phyloP scores from a whole-genome alignment of 1,139 yeast genomes.

The Yamadazyma diospyri region DNA sequence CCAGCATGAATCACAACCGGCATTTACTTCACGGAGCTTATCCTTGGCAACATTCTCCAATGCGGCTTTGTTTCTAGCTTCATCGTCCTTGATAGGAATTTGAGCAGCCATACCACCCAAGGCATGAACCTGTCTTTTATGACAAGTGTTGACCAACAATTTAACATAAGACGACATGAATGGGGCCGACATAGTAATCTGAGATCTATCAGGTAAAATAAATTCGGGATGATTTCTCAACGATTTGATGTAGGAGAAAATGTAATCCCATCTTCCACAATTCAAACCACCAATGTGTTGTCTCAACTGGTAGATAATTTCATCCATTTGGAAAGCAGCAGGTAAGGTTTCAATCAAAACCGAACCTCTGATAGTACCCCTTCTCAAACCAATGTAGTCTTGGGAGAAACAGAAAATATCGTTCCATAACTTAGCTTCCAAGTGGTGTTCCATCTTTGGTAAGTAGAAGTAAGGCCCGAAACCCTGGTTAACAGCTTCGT shows the following conservation, averaged over 20 bases:
- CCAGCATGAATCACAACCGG: conserved; percentile 84
- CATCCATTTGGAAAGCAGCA: conserved; percentile 81
- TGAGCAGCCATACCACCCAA: conserved; percentile 89
- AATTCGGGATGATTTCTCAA: conserved; percentile 62
- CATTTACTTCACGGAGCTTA: conserved; percentile 68
- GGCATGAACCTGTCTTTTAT: conserved; percentile 72
- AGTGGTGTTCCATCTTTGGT: conserved; percentile 79
- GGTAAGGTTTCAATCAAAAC: conserved; percentile 74
- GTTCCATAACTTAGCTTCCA: conserved; percentile 78
- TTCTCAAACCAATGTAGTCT: conserved; percentile 60
- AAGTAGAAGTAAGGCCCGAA: conserved; percentile 75
- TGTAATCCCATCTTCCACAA: conserved; percentile 85
- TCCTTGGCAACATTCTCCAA: conserved; percentile 71
- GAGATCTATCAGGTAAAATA: conserved; percentile 68
- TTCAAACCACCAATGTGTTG: conserved; percentile 74
- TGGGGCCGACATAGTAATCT: conserved; percentile 72
- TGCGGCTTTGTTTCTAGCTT: conserved; percentile 59
- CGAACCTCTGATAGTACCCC: conserved; percentile 78
- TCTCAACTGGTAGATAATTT: conserved; percentile 71
- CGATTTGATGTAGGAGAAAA: conserved; percentile 68
- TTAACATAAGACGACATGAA: conserved; percentile 72
- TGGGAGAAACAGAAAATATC: conserved; percentile 69
- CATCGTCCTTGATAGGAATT: conserved; percentile 71
- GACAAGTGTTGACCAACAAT: conserved; percentile 66
- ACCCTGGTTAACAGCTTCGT: conserved; percentile 56